Base-by-base conservation (phyloP, 2,329 filamentous ascomycete species). In the Colletotrichum sp. region DNA sequence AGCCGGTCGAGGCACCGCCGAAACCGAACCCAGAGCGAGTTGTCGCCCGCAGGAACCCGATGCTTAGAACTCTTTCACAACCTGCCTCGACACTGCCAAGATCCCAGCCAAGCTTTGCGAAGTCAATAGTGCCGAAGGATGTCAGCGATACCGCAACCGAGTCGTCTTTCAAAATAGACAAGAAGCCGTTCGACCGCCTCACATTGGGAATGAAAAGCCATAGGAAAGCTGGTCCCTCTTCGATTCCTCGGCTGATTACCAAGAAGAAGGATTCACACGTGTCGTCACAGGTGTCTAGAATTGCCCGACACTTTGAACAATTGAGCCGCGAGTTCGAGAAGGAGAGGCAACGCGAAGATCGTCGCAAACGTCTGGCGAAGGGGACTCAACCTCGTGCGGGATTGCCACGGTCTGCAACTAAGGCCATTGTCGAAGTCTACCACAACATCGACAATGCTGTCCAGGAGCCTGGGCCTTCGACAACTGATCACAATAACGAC, bases 291-390 rank as follows among this genome's bases (percentile, higher is more conserved):
- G 97, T 99, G 4, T 98, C 96, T 10, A 96, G 93, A n/a, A 89
- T 99, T 66, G 95, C 97, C 21, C 95, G 95, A 79, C 97, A 99
- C 83, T 99, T 99, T 82, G 98, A 99, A 84, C 96, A 99, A 83
- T 89, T 99, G 72, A 98, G 96, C 80, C 93, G 96, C 28, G 98
- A 99, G 82, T 99, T 99, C 79, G 96, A 98, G 82, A 98, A 96
- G 80, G 96, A 99, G 85, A 92, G 97, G 60, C 91, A 98, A 79
- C 93, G 94, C 65, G 77, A 78, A 61, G 96, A 99, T 83, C 92
- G 95, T 78, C 94, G 93, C 80, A 94, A 96, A 82, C 89, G 95
- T 75, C 94, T 95, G 30, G 94, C 95, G 61, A 95, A 93, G 81
- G 90, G 92, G 26, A 88, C 90, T 58, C 89, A 91, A 82, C 95